Evolutionary conservation across 1,139 yeast species (phyloP).

Genomic region (Geotrichum reessii): DNA sequence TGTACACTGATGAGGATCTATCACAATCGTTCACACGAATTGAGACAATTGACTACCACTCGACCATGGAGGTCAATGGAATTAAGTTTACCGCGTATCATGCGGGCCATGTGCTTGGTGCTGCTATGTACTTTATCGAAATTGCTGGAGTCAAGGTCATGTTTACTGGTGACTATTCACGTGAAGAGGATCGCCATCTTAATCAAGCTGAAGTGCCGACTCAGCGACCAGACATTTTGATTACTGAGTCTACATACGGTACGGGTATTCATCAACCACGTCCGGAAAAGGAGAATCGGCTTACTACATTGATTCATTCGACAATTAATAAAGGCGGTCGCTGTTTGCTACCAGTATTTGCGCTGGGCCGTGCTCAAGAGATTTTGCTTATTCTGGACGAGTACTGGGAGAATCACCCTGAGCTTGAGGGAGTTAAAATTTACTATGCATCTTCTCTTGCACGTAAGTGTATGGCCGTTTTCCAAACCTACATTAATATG

Average conservation of each 20-base stretch:
- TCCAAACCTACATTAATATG: conserved; percentile 92
- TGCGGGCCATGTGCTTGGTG: conserved; percentile 98
- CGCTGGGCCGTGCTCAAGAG: conserved; percentile 95
- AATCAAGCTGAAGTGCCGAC: conserved; percentile 95
- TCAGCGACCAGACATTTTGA: conserved; percentile 77
- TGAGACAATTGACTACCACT: conserved; percentile 92
- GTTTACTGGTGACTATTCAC: conserved; percentile 93
- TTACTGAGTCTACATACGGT: conserved; percentile 95
- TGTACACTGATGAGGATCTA: conserved; percentile 88
- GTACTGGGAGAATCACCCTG: conserved; percentile 83
- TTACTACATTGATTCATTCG: conserved; percentile 77
- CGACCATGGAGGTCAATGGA: conserved; percentile 91
- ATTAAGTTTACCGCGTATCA: conserved; percentile 94
- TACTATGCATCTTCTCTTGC: conserved; percentile 93
- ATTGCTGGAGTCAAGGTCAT: conserved; percentile 85
- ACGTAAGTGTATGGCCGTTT: conserved; percentile 93
- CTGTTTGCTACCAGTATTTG: conserved; percentile 88
- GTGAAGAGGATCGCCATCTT: conserved; percentile 92
- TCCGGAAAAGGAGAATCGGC: conserved; percentile 70
- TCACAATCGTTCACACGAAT: conserved; percentile 81
- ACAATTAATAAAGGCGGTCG: conserved; percentile 87
- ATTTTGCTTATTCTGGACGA: conserved; percentile 83
- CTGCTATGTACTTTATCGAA: conserved; percentile 95
- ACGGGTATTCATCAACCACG: conserved; percentile 96
- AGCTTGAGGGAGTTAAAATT: conserved; percentile 73